phyloP scores from a whole-genome alignment of 139 green algal species.

The Chlorella sorokiniana region DNA sequence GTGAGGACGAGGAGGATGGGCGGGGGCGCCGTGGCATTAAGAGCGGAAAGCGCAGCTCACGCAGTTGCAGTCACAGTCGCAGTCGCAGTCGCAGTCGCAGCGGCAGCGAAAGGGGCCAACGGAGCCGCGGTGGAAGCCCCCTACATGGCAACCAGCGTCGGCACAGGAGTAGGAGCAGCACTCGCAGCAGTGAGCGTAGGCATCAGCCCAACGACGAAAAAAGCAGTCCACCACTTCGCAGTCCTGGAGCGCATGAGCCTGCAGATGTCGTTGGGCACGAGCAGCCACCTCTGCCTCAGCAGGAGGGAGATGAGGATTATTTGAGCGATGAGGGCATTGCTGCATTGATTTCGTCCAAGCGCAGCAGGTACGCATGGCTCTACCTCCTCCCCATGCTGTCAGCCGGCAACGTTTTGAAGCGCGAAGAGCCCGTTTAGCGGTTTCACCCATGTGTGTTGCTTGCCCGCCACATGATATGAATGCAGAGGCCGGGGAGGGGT shows the following conservation, averaged over 20 bases:
- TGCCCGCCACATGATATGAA: not conserved
- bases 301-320: not conserved
- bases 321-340: constrained; percentile 1
- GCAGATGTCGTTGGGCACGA: too few relatives aligned
- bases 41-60: not conserved
- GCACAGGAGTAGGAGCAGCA: not conserved
- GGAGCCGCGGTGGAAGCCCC: not conserved
- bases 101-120: not conserved
- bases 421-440: not conserved
- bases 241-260: not conserved
- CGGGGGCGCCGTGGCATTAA: not conserved
- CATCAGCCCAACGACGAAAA: not conserved
- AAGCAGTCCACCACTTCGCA: not conserved
- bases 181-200: not conserved
- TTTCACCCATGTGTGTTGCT: not conserved
- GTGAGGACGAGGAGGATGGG: constrained; percentile 34
- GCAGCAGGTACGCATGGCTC: constrained; percentile 16
- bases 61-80: not conserved
- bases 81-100: not conserved
- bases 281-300: not conserved
- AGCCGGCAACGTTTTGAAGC: not conserved
- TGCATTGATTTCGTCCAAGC: constrained; percentile 10
- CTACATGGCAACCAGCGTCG: not conserved
- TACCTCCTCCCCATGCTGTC: constrained; percentile 5
- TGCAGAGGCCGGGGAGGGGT: constrained; percentile 41